Evolutionary conservation across 2,329 filamentous ascomycete genomes (phyloP).

Genomic region (Cytospora schulzeri): DNA sequence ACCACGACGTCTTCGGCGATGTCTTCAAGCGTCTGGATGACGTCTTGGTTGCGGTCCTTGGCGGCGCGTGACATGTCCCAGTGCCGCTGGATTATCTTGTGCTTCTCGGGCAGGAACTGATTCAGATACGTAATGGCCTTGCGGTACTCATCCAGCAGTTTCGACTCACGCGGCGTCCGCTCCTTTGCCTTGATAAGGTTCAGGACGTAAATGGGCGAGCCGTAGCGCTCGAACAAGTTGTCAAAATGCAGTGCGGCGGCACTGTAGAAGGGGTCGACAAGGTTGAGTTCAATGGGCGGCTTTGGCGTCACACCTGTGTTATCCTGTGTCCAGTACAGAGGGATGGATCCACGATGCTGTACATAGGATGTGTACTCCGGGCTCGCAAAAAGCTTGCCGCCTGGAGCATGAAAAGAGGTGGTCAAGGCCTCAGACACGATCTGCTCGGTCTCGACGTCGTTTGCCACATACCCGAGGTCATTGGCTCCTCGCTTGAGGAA

Average conservation of each 20-base stretch:
- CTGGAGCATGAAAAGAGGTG: slow-evolving; percentile 93
- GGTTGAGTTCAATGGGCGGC: slow-evolving; percentile 90
- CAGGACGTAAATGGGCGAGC: slow-evolving; percentile 85
- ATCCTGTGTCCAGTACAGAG: slow-evolving; percentile 96
- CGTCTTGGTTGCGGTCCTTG: slow-evolving; percentile 88
- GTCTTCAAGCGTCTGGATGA: slow-evolving; percentile 85
- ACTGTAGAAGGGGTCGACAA: slow-evolving; percentile 95
- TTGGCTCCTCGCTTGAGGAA: slow-evolving; percentile 95
- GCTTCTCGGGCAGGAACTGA: slow-evolving; percentile 81
- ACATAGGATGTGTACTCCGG: slow-evolving; percentile 95
- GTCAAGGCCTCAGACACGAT: slow-evolving; percentile 94
- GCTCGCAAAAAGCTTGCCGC: slow-evolving; percentile 80
- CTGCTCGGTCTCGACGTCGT: slow-evolving; percentile 98
- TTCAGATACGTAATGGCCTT: slow-evolving; percentile 90
- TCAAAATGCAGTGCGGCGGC: slow-evolving; percentile 94
- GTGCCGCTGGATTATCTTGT: slow-evolving; percentile 89
- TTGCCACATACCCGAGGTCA: slow-evolving; percentile 92
- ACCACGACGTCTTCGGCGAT: slow-evolving; percentile 87
- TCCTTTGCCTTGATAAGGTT: slow-evolving; percentile 91
- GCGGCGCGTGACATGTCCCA: slow-evolving; percentile 98
- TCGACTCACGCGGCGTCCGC: slow-evolving; percentile 86
- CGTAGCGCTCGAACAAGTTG: slow-evolving; percentile 90
- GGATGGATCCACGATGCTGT: slow-evolving; percentile 95
- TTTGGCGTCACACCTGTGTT: slow-evolving; percentile 94
- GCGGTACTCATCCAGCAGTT: slow-evolving; percentile 84